These are phyloP conservation scores for Phylloporus arenicola DNA, from an alignment of 768 basidiomycete species.

Conservation along the genomic window DNA sequence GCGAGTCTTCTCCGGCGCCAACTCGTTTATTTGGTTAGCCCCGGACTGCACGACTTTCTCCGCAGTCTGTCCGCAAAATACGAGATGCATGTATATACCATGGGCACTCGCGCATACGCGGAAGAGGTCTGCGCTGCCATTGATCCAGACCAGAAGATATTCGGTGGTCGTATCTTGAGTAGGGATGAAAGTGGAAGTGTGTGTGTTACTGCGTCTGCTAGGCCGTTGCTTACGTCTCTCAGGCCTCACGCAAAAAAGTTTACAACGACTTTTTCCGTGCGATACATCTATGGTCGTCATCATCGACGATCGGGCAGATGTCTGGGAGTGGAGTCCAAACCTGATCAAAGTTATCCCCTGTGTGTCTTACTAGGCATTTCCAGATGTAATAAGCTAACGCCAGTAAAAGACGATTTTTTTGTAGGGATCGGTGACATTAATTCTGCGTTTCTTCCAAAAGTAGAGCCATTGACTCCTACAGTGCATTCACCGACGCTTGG, in stretches of 20 bases:
- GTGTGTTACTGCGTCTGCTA: constrained; percentile 25
- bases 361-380: constrained; percentile 33
- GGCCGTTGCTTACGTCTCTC: constrained; percentile 11
- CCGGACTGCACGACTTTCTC: constrained; percentile 81
- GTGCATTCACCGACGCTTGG: constrained; percentile 21
- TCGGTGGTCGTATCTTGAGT: constrained; percentile 83
- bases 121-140: constrained; percentile 92
- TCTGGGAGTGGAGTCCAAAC: constrained; percentile 98
- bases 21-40: constrained; percentile 38
- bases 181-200: constrained; percentile 96
- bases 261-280: constrained; percentile 90
- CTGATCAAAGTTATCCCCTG: constrained; percentile 96
- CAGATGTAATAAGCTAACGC: background rate
- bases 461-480: constrained; percentile 41
- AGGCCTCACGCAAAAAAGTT: constrained; percentile 89
- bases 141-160: constrained; percentile 81
- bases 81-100: constrained; percentile 99
- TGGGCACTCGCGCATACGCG: constrained; percentile 97
- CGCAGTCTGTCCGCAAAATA: constrained; percentile 67
- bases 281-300: constrained; percentile 99
- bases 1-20: background rate
- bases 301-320: constrained; percentile 96
- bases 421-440: constrained; percentile 98
- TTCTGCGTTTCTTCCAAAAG: constrained; percentile 84
- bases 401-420: constrained; percentile 84